Evolutionary conservation across 2,329 filamentous ascomycete species (phyloP), one percentile per base, ranked within the genome.

Genomic region (Emmonsiellopsis sp.): DNA sequence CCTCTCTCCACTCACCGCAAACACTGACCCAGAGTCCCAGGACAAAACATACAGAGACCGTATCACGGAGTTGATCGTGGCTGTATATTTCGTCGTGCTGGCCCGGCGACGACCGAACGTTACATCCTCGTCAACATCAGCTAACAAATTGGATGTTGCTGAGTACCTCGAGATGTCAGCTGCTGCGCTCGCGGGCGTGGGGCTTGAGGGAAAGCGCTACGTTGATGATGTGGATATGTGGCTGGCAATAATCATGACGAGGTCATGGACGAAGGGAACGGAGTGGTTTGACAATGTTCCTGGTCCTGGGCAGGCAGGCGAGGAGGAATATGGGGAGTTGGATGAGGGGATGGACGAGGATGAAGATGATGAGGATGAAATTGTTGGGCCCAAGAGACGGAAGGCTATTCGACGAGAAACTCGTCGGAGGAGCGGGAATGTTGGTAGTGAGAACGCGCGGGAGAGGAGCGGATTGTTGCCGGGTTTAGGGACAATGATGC

Each of bases 211-310:
- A 21, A 62, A 67, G 2, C 68, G 72, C 1, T 60, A 78, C 6
- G 76, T 71, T 13, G 63, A 75, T 49, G 80, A 85, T 37, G 77
- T 89, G 39, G 81, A 87, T 55, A 70, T 71, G 2, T 86, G 85
- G 57, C 77, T 87, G 55, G 68, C 77, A 17, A 70, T 79, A 53
- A 76, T 87, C 42, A 77, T 70, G 58, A 64, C 67, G 17, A 66
- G 71, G 21, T 66, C 66, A 2, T 79, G 75, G 73, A 69, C 78
- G 14, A 75, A 80, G 76, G 84, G 66, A 3, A 66, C 78, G 50
- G 83, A 87, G 61, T 88, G 85, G 85, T 87, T 87, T 55, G 70
- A 76, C 32, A 82, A 86, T 58, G 75, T 76, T 43, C 70, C 71
- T 6, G 61, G 61, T 57, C 51, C 54, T 57, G 9, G 55, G 52